Conservation (phyloP, 805 yeast species). For the Myxozyma melibiosi region DNA sequence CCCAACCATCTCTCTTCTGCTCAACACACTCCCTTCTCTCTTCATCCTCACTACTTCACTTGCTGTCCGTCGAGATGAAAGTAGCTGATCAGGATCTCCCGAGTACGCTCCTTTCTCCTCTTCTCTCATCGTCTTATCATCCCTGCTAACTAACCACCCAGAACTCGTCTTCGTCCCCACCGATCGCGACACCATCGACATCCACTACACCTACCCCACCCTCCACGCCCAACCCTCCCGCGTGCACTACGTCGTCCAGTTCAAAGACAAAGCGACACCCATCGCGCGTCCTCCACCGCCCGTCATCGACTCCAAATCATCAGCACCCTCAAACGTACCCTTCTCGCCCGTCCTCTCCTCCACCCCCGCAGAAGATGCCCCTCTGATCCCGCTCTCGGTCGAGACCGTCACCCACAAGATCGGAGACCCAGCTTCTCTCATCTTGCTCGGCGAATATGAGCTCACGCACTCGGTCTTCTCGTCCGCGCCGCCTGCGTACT, state of each 20-base stretch:
- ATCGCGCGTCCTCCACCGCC: background rate
- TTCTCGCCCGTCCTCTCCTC: background rate
- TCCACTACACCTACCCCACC: background rate
- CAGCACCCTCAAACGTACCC: background rate
- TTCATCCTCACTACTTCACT: no score
- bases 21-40: no score
- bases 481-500: constrained; percentile 6
- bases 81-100: background rate
- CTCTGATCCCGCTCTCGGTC: background rate
- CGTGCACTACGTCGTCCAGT: background rate
- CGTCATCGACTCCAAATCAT: background rate
- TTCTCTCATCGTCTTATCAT: no score
- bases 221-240: background rate
- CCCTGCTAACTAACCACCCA: constrained; percentile 9
- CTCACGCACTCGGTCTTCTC: background rate
- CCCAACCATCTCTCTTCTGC: no score
- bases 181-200: background rate
- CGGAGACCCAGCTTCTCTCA: background rate
- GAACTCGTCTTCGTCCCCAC: constrained; percentile 4
- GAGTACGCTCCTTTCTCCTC: no score
- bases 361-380: background rate
- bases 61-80: background rate
- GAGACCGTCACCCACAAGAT: constrained; percentile 4
- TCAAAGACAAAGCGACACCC: background rate
- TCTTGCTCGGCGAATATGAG: constrained; percentile 3